These are phyloP conservation scores for Hypoxylon sp. DNA, from an alignment of 2,329 filamentous ascomycete genomes.

Conservation along the genomic window DNA sequence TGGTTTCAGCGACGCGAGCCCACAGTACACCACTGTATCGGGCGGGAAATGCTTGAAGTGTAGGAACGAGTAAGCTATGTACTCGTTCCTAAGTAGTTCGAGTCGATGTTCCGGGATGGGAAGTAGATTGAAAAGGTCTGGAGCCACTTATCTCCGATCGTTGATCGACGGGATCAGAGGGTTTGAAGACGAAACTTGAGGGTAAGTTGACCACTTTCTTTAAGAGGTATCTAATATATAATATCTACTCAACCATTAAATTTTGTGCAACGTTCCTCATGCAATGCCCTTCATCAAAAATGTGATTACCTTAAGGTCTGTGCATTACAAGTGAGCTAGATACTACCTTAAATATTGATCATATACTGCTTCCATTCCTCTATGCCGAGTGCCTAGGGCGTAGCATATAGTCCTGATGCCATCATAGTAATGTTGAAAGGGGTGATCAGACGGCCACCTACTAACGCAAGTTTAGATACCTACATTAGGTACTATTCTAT, in stretches of 20 bases:
- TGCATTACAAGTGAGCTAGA: too few relatives aligned
- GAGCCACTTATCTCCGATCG: not conserved
- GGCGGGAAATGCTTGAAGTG: conserved; percentile 8
- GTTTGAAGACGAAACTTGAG: conserved; percentile 15
- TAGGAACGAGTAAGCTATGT: not conserved
- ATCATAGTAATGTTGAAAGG: too few relatives aligned
- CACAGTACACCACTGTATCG: not conserved
- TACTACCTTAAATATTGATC: too few relatives aligned
- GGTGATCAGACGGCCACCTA: too few relatives aligned
- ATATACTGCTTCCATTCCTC: too few relatives aligned
- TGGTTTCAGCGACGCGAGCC: conserved; percentile 13
- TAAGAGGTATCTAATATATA: not conserved
- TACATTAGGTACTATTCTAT: too few relatives aligned
- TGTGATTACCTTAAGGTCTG: too few relatives aligned
- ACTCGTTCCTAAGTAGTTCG: not conserved
- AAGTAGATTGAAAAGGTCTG: conserved; percentile 9
- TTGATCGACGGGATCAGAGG: not conserved
- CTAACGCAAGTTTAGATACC: too few relatives aligned
- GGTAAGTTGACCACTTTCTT: not conserved
- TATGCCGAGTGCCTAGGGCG: too few relatives aligned
- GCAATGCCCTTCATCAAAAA: not conserved
- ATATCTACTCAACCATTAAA: not conserved
- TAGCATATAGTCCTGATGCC: too few relatives aligned
- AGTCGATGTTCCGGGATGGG: conserved; percentile 6
- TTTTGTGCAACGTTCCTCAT: not conserved